phyloP scores from a whole-genome alignment of 148 eudicot species.

The Camellia japonica region DNA sequence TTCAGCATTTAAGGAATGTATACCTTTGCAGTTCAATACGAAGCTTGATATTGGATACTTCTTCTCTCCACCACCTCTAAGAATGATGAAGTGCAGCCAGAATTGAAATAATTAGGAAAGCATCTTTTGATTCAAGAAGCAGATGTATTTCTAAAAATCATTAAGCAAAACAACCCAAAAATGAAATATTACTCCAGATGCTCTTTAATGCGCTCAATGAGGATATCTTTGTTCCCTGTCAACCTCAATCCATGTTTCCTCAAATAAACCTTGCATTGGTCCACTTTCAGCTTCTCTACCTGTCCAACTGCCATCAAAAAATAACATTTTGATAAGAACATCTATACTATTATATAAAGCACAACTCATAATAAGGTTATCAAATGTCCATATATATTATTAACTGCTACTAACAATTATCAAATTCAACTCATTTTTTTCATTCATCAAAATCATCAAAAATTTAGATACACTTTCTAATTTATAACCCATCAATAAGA shows the following conservation, averaged over 20 bases:
- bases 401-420: too few species aligned
- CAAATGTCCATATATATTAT: too few species aligned
- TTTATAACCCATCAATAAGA: not conserved
- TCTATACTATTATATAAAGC: too few species aligned
- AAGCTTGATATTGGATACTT: conserved; percentile 77
- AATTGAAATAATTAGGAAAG: not conserved
- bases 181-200: conserved; percentile 45
- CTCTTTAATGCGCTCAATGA: conserved; percentile 68
- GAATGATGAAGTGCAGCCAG: conserved; percentile 40
- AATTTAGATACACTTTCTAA: not conserved
- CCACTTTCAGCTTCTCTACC: conserved; percentile 71
- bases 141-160: not conserved
- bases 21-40: conserved; percentile 78
- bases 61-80: conserved; percentile 57
- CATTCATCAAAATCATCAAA: too few species aligned
- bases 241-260: conserved; percentile 73
- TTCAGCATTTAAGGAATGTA: not conserved
- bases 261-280: conserved; percentile 77
- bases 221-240: conserved; percentile 60
- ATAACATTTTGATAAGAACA: conserved; percentile 3
- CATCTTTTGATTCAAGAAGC: not conserved
- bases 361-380: too few species aligned
- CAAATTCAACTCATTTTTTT: too few species aligned
- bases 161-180: conserved; percentile 8
- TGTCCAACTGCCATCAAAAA: conserved; percentile 46